Evolutionary conservation across 169 alveolate genomes (phyloP), one percentile per base, ranked within the genome.

Genomic region (Cryptosporidium parvum): DNA sequence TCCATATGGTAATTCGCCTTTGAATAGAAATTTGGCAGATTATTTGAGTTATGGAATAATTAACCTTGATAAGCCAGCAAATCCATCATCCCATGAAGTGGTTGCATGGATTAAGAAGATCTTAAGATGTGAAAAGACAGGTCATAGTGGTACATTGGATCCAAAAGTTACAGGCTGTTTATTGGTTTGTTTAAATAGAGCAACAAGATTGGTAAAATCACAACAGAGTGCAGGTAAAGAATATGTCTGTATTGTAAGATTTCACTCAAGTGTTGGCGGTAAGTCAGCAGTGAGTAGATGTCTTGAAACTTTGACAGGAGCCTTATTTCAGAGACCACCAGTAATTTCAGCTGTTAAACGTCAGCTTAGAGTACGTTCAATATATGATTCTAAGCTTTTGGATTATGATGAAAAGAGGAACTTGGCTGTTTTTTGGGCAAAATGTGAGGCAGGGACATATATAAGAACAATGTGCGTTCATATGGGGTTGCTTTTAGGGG

Each of bases 161-260:
- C 99, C 99, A 10, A 98, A 99, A 93, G 99, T 99, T 51, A 98
- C 99, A 18, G 99, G 99, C 21, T 99, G 99, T 85, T 94, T 99
- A 85, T 95, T 99, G 59, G 99, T 98, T 42, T 99, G 99, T 93
- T 85, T 99, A 72, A 97, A 99, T 93, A 94, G 99, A 65, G 99
- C 99, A 37, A 99, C 99, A 23, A 95, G 99, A 69, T 96, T 99
- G 37, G 99, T 98, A 26, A 99, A 99, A 94, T 97, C 99, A 2
- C 99, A 99, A 92, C 99, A 99, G 93, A 96, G 98, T 62, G 99
- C 99, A 31, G 99, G 99, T 69, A 99, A 99, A 93, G 99, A 98
- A 93, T 99, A 98, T 96, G 99, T 98, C 39, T 97, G 98, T 62
- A 96, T 98, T 75, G 97, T 97, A 39, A 96, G 98, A 92, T 96